phyloP scores from a whole-genome alignment of 2,329 filamentous ascomycete genomes.

The Phyllosticta citribraziliensis region DNA sequence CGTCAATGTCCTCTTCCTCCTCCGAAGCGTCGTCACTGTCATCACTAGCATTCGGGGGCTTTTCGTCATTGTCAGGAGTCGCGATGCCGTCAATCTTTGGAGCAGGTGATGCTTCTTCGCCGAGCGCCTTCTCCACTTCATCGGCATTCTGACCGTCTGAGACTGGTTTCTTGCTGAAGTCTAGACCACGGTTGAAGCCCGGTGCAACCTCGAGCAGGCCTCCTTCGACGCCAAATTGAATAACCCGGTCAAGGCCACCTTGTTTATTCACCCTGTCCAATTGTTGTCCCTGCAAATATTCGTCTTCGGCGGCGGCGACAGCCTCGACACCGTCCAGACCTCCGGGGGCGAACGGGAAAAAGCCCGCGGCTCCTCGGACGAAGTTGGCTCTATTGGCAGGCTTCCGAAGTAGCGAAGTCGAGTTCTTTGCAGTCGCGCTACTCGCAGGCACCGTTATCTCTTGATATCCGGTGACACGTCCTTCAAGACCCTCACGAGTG shows the following conservation, averaged over 20 bases:
- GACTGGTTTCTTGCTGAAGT: constrained; percentile 53
- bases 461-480: constrained; percentile 83
- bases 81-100: constrained; percentile 18
- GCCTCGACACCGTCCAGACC: constrained; percentile 81
- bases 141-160: constrained; percentile 53
- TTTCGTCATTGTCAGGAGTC: constrained; percentile 30
- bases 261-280: constrained; percentile 30
- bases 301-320: constrained; percentile 73
- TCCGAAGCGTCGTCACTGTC: constrained; percentile 31
- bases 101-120: constrained; percentile 35
- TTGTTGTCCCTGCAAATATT: constrained; percentile 48
- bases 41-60: constrained; percentile 21
- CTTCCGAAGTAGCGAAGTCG: constrained; percentile 77
- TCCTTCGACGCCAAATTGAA: constrained; percentile 68
- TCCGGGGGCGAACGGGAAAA: constrained; percentile 88
- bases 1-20: constrained; percentile 61
- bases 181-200: constrained; percentile 69
- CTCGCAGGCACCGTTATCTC: constrained; percentile 87
- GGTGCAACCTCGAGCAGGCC: constrained; percentile 74
- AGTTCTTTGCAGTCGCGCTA: constrained; percentile 89
- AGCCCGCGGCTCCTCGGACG: constrained; percentile 83
- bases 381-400: constrained; percentile 83
- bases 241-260: constrained; percentile 66
- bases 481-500: constrained; percentile 81
- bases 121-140: constrained; percentile 57